These are phyloP conservation scores for Chlamydomonas sp. DNA, from an alignment of 139 green algal species.

Conservation along the genomic window DNA sequence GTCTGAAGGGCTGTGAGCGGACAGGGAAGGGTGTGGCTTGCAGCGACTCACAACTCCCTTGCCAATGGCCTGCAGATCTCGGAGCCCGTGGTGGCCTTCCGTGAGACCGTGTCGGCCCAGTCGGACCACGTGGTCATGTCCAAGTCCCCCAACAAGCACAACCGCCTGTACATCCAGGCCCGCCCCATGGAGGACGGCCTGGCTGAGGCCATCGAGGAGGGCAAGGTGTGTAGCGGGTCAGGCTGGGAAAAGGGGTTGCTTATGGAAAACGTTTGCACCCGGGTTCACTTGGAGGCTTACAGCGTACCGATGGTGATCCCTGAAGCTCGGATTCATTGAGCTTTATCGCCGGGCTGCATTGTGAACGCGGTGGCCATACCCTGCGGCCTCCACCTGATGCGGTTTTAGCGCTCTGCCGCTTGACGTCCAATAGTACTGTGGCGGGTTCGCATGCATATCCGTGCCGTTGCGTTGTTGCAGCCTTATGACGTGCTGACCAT, in stretches of 20 bases:
- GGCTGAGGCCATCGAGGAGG: conserved; percentile 97
- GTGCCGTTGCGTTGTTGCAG: no score
- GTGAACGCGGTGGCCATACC: no score
- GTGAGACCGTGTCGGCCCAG: conserved; percentile 90
- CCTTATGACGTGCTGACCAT: background rate
- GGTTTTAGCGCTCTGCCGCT: no score
- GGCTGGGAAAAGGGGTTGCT: background rate
- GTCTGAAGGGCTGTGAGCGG: no score
- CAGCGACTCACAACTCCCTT: background rate
- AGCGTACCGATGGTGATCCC: no score
- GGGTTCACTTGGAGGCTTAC: no score
- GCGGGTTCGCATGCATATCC: no score
- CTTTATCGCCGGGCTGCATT: no score
- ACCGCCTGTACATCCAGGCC: conserved; percentile 97
- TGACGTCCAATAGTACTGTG: no score
- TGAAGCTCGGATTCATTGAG: no score
- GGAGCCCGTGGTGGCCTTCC: conserved; percentile 98
- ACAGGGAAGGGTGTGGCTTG: background rate
- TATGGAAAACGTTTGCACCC: background rate
- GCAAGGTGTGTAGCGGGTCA: conserved; percentile 60
- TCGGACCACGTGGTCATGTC: conserved; percentile 96
- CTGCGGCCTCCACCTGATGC: no score
- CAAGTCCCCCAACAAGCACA: conserved; percentile 99
- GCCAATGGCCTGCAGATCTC: conserved; percentile 72
- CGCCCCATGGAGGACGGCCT: conserved; percentile 97